Evolutionary conservation across 257 asterid species (phyloP).

Genomic region (Fraxinus cuspidata): DNA sequence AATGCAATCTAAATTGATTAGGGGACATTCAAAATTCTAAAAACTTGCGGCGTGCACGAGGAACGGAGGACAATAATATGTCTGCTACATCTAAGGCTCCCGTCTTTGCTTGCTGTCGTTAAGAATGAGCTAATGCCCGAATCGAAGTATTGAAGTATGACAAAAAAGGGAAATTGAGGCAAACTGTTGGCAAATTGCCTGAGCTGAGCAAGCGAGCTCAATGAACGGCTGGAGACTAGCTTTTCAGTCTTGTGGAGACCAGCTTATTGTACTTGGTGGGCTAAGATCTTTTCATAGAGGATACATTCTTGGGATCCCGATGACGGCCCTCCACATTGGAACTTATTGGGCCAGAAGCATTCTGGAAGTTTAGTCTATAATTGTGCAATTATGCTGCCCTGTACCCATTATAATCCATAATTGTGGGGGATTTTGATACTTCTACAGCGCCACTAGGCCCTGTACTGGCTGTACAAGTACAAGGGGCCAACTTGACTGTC

Average conservation of each 20-base stretch:
- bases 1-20: too few species aligned
- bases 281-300: slow-evolving; percentile 41
- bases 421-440: too few species aligned
- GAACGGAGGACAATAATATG: too few species aligned
- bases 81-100: slow-evolving; percentile 69
- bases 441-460: too few species aligned
- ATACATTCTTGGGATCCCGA: slow-evolving; percentile 54
- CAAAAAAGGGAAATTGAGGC: slow-evolving; percentile 48
- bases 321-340: slow-evolving; percentile 52
- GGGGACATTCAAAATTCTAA: too few species aligned
- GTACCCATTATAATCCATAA: too few species aligned
- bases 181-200: slow-evolving; percentile 63
- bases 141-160: slow-evolving; percentile 71
- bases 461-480: too few species aligned
- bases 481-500: too few species aligned
- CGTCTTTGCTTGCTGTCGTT: slow-evolving; percentile 82
- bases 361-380: slow-evolving; percentile 78
- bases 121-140: slow-evolving; percentile 68
- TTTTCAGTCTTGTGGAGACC: slow-evolving; percentile 51
- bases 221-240: slow-evolving; percentile 69
- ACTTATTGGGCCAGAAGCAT: slow-evolving; percentile 57
- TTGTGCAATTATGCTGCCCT: slow-evolving; percentile 34
- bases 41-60: too few species aligned
- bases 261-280: slow-evolving; percentile 75
- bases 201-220: slow-evolving; percentile 73